These are phyloP conservation scores for Meyerozyma smithsonii DNA, from an alignment of 1,139 yeast genomes.

Conservation along the genomic window DNA sequence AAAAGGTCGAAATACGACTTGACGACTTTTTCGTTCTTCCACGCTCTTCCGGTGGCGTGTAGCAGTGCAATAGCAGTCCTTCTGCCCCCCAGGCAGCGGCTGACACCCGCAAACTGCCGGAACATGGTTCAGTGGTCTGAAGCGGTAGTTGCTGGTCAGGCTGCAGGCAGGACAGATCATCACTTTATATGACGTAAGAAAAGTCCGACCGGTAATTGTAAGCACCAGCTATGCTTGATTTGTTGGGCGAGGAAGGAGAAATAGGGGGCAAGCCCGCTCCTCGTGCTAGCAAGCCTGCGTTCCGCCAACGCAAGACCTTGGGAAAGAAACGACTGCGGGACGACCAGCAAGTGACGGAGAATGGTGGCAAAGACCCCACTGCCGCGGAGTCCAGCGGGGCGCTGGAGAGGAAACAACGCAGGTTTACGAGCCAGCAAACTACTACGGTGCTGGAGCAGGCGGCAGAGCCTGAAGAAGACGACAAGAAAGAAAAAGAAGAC, in stretches of 20 bases:
- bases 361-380: not conserved
- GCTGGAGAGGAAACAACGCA: not conserved
- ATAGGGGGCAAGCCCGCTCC: not conserved
- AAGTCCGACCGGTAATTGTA: not conserved
- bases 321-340: not conserved
- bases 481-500: not conserved
- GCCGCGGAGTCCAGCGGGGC: not conserved
- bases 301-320: not conserved
- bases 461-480: not conserved
- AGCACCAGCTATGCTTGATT: not conserved
- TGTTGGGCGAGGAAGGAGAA: not conserved
- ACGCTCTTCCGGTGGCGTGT: not conserved
- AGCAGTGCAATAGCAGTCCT: not conserved
- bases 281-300: not conserved
- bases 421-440: not conserved
- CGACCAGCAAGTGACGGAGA: not conserved
- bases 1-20: slow-evolving; percentile 54
- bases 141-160: not conserved
- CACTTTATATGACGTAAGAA: not conserved
- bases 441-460: not conserved
- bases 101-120: not conserved
- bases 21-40: slow-evolving; percentile 2
- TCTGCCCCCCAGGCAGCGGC: not conserved
- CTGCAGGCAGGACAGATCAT: not conserved
- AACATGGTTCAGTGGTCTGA: too few species aligned